Base-by-base conservation (phyloP, 2,329 filamentous ascomycete species). In the Trichoderma oligosporum region DNA sequence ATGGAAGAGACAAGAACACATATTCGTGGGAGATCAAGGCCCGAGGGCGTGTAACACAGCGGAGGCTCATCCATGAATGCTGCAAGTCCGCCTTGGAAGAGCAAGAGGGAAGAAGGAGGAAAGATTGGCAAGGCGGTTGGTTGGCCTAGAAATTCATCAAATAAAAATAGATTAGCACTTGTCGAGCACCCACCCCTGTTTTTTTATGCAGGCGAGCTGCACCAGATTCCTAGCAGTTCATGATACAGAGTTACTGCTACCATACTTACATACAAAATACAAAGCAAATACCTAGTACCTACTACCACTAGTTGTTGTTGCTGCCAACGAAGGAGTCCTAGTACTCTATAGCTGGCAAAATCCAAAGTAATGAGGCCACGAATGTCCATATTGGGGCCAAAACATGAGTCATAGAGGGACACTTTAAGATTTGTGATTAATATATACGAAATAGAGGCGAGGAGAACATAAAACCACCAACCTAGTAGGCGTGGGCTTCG, bases 161-260 rank as follows among this genome's bases (percentile, higher is more conserved):
- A 44, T 35, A 47, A 49, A 42, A 31, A 35, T 47, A 41, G 47
- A 46, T 47, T 51, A 52, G 18, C 46, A 51, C 47, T 16, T n/a
- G n/a, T n/a, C 44, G 12, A 38, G 5, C 9, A 9, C 22, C 44
- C 25, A 20, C 42, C 45, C 48, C 48, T 47, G 39, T 22, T 35
- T 38, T 18, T 18, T n/a, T 25, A 35, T 47, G 56, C 48, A 58
- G 56, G 56, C 48, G 27, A 48, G 35, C 27, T 54, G 56, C 56
- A 42, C 24, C 45, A 29, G 20, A 48, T 33, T 41, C 35, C 18
- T 46, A 33, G 18, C 39, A 31, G 36, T 25, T 12, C 18, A n/a
- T 29, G 29, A 20, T 39, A 29, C 55, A 57, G 52, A 52, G 38
- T 25, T 24, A 31, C 8, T 14, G 25, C 25, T 9, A 18, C 31